A percentile compares a stretch with the other conserved stretches of the same genome.
phyloP scores from a whole-genome alignment of 1,284 basidiomycete genomes.

The Sporisorium scitamineum region DNA sequence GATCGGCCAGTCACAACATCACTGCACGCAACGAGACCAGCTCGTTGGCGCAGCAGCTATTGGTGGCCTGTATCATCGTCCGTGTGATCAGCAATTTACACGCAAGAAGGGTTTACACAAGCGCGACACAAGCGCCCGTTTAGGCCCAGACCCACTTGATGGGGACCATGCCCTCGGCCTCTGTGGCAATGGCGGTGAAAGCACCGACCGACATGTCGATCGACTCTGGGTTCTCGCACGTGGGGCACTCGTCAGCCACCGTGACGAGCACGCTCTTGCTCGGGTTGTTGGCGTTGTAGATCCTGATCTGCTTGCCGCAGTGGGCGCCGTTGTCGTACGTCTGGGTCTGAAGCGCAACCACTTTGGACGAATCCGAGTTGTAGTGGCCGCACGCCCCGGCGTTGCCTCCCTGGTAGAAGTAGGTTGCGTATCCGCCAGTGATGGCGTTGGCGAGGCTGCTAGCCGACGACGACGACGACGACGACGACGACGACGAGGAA shows the following conservation, averaged over 20 bases:
- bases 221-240: constrained; percentile 75
- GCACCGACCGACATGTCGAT: constrained; percentile 85
- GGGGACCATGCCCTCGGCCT: constrained; percentile 74
- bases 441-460: constrained; percentile 25
- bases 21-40: constrained; percentile 20
- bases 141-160: constrained; percentile 56
- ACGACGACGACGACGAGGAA: too few species aligned
- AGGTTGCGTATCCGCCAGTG: constrained; percentile 58
- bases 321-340: constrained; percentile 72
- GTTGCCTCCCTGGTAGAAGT: constrained; percentile 61
- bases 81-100: constrained; percentile 16
- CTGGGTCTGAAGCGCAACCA: constrained; percentile 51
- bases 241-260: constrained; percentile 57
- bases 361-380: constrained; percentile 54
- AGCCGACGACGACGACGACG: constrained; percentile 16
- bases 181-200: constrained; percentile 76
- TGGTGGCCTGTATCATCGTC: constrained; percentile 7
- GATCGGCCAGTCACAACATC: constrained; percentile 16
- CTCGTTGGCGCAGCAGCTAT: neutral
- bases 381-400: constrained; percentile 65
- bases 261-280: constrained; percentile 75
- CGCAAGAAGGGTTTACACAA: neutral
- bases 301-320: constrained; percentile 77
- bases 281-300: constrained; percentile 71
- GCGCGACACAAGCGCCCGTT: neutral